Evolutionary conservation across 768 basidiomycete genomes (phyloP), one percentile per base, ranked within the genome.

Genomic region (Rhizopogon vesiculosus): DNA sequence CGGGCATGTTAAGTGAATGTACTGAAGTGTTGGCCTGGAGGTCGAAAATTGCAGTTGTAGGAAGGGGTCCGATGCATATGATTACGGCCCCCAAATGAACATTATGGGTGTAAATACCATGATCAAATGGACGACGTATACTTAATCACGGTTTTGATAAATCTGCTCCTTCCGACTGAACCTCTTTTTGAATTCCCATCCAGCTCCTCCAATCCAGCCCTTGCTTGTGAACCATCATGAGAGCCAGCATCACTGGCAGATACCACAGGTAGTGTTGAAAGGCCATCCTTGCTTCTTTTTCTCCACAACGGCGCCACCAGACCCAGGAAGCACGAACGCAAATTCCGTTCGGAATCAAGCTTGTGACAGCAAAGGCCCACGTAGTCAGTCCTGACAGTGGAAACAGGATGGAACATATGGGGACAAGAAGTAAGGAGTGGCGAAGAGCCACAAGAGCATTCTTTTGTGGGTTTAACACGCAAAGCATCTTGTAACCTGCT

Each of bases 211-310:
- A 93, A 60, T 88, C 85, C 62, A 89, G 75, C 0, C 89, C 89
- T 63, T 87, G 84, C 74, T 98, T 98, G 72, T 96, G 93, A 54
- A 89, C 75, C 91, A 99, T 93, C 90, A 95, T 93, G 61, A 98
- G 75, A 3, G 85, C 93, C 58, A 98, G 76, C 6, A 98, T 76
- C 6, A 89, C 87, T 0, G 96, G 96, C 42, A 98, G 68, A 73
- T 94, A 94, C 88, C 93, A 93, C 60, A 98, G 68, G 67, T 86
- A 86, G 54, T 88, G 82, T 61, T 87, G 86, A 64, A 91, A 98
- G 18, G 93, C 72, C 41, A 73, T 74, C 57, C 87, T 80, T 0
- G 97, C 96, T 59, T 87, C 78, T 64, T 87, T 85, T 67, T 93
- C 91, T 10, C 83, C 82, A 29, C 87, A 83, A 6, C 65, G 71